Base-by-base conservation (phyloP, 768 basidiomycete genomes). In the Russula lepida region DNA sequence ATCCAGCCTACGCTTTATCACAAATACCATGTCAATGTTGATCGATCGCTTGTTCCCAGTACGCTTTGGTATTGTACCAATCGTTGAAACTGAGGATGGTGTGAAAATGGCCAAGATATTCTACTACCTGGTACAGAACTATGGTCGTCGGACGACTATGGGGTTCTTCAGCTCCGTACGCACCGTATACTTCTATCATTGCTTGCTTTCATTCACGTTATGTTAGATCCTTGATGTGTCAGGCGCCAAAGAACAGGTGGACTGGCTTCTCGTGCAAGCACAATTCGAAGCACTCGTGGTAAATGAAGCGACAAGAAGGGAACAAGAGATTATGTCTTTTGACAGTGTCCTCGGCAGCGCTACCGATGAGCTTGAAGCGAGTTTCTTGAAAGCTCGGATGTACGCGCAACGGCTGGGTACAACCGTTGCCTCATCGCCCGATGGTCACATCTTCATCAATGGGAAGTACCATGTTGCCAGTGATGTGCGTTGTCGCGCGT, bases 31-130 rank as follows among this genome's bases (percentile, higher is more conserved):
- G 49, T 77, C 80, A 17, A 81, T 77, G 59, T 84, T 95, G 70
- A 84, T 98, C 54, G 74, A 81, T 30, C 79, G 91, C 35, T 80
- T 78, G 17, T 76, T 91, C 47, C 91, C 94, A 0, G 80, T 93
- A 65, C 78, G 91, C 19, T 93, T 94, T 71, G 95, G 95, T 13
- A 69, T 98, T 50, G 91, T 95, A 2, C 94, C 92, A 1, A 73
- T 84, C 35, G 71, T 84, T 3, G 82, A 85, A 58, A 78, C 72
- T 0, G 76, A 77, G 9, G 74, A 83, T 76, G 74, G 60, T 37
- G 69, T 64, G 52, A 49, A 41, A 25, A 62, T 62, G 56, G 74
- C 4, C 74, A 78, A 49, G 74, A 77, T 65, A 74, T 79, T 77
- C 71, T 68, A 1, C 35, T 49, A 41, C 41, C 21, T 65, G n/a